phyloP scores from a whole-genome alignment of 805 yeast species.

The Yamadazyma tumulicola region DNA sequence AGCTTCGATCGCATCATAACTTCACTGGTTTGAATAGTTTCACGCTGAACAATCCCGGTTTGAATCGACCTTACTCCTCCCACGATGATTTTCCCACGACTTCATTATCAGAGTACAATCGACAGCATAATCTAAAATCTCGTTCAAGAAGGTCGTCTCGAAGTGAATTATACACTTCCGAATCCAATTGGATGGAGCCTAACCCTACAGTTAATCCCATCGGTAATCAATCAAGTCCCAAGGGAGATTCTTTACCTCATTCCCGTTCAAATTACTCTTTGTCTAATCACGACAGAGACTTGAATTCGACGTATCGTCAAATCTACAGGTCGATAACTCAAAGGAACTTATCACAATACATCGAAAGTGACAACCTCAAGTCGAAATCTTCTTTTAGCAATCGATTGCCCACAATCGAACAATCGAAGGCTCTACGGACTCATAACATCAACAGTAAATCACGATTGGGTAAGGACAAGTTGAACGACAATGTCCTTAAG shows the following conservation, averaged over 20 bases:
- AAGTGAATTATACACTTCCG: slow-evolving; percentile 41
- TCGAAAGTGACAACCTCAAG: slow-evolving; percentile 9
- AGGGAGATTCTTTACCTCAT: too few relatives aligned
- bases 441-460: background rate
- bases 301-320: slow-evolving; percentile 30
- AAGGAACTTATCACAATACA: slow-evolving; percentile 21
- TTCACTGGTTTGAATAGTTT: too few relatives aligned
- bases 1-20: slow-evolving; percentile 3
- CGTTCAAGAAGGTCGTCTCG: slow-evolving; percentile 36
- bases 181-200: slow-evolving; percentile 55
- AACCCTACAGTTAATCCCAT: too few relatives aligned
- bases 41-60: background rate
- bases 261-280: slow-evolving; percentile 25
- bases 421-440: slow-evolving; percentile 8
- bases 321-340: slow-evolving; percentile 37
- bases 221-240: too few relatives aligned
- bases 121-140: slow-evolving; percentile 9
- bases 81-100: slow-evolving; percentile 29
- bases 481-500: slow-evolving; percentile 11
- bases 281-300: slow-evolving; percentile 16
- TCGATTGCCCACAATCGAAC: slow-evolving; percentile 16
- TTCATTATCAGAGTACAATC: slow-evolving; percentile 34
- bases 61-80: background rate
- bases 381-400: slow-evolving; percentile 10
- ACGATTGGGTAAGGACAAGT: slow-evolving; percentile 4